Percentiles rank a stretch among this genome's conserved stretches.
These are phyloP conservation scores for Kodamaea kakaduensis DNA, from an alignment of 805 yeast genomes.

Conservation along the genomic window DNA sequence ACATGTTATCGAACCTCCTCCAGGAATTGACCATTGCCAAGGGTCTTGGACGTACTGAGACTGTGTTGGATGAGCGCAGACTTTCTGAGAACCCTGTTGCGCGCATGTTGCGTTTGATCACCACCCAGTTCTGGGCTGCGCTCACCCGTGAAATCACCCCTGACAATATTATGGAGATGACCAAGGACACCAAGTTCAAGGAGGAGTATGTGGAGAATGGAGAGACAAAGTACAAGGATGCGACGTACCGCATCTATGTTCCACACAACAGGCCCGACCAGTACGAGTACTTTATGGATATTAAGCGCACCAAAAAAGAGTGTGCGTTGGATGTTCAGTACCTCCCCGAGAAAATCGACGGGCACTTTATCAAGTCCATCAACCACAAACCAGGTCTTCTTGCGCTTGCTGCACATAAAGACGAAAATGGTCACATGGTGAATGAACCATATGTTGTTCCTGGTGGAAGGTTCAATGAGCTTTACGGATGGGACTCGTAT, in stretches of 20 bases:
- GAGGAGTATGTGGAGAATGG: slow-evolving; percentile 41
- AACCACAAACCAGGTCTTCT: slow-evolving; percentile 82
- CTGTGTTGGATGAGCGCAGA: slow-evolving; percentile 77
- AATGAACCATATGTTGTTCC: slow-evolving; percentile 92
- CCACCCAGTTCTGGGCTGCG: slow-evolving; percentile 74
- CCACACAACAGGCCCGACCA: slow-evolving; percentile 71
- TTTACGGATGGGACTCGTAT: slow-evolving; percentile 98
- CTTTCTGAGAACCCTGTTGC: slow-evolving; percentile 84
- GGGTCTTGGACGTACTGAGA: slow-evolving; percentile 69
- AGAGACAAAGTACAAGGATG: slow-evolving; percentile 34
- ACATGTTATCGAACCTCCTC: slow-evolving; percentile 78
- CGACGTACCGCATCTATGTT: slow-evolving; percentile 71
- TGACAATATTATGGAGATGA: slow-evolving; percentile 61
- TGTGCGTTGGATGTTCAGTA: slow-evolving; percentile 66
- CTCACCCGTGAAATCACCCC: slow-evolving; percentile 69
- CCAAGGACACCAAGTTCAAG: slow-evolving; percentile 71
- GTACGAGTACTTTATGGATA: slow-evolving; percentile 57
- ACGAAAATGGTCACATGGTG: slow-evolving; percentile 48
- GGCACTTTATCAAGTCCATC: slow-evolving; percentile 71
- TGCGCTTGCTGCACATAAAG: slow-evolving; percentile 67
- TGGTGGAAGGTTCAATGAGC: slow-evolving; percentile 94
- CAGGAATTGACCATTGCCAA: slow-evolving; percentile 89
- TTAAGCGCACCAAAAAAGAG: slow-evolving; percentile 53
- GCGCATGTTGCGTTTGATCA: slow-evolving; percentile 67
- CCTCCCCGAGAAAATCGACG: slow-evolving; percentile 70